These are phyloP conservation scores for Trichocladium antarcticum DNA, from an alignment of 495 filamentous ascomycete genomes.

Conservation along the genomic window DNA sequence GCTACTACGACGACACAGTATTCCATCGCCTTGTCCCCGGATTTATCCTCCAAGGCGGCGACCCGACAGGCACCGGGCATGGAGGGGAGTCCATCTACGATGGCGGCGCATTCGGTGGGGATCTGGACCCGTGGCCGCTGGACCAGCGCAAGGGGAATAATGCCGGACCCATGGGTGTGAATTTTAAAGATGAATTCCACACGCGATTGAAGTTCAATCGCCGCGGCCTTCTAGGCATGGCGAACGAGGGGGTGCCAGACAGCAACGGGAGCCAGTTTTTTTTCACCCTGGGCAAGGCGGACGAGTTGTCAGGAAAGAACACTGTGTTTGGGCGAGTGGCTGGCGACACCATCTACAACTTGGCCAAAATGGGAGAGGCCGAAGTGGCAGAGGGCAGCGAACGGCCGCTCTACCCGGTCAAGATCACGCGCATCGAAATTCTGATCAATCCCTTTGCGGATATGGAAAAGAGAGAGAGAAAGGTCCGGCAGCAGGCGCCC, in stretches of 20 bases:
- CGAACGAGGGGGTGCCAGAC: conserved; percentile 61
- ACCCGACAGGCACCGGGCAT: conserved; percentile 72
- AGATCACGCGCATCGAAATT: conserved; percentile 68
- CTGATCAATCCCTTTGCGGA: conserved; percentile 84
- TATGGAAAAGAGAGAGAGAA: conserved; percentile 59
- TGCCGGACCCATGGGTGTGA: conserved; percentile 42
- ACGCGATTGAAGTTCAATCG: conserved; percentile 85
- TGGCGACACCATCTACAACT: conserved; percentile 90
- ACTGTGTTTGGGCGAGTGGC: conserved; percentile 89
- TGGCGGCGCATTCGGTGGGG: conserved; percentile 61
- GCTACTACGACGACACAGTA: conserved; percentile 83
- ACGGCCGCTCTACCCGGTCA: conserved; percentile 75
- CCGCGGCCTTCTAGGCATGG: conserved; percentile 86
- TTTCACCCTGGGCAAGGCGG: conserved; percentile 70
- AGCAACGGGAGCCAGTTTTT: conserved; percentile 96
- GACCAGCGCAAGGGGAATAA: conserved; percentile 48
- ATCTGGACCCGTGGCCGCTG: conserved; percentile 50
- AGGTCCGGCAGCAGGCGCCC: conserved; percentile 32
- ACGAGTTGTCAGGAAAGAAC: conserved; percentile 78
- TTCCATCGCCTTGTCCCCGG: conserved; percentile 89
- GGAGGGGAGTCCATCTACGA: conserved; percentile 89
- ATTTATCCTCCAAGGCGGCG: conserved; percentile 89
- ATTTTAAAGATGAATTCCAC: conserved; percentile 85
- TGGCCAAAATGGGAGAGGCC: conserved; percentile 81
- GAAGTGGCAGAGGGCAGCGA: conserved; percentile 75